Base-by-base conservation (phyloP, 1,139 yeast genomes). In the Pneumocystis sp. region DNA sequence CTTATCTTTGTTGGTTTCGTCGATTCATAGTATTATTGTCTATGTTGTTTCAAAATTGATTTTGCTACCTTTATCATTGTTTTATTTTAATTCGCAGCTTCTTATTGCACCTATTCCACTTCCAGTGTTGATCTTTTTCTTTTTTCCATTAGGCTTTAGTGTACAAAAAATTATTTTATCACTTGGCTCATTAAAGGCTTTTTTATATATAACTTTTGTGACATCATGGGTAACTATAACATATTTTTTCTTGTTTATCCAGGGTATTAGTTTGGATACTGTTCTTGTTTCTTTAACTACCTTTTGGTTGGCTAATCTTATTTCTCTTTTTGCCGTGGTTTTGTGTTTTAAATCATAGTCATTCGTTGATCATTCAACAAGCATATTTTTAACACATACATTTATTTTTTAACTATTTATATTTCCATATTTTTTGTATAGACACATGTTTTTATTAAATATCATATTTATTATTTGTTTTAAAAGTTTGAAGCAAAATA, bases 31-130 rank as follows among this genome's bases (percentile, higher is more conserved):
- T 31, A 63, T 63, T 21, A 31, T 63, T 35, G 25, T 65, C 39
- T 63, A 65, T 61, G 34, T 63, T 19, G 66, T 65, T 15, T 59
- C 61, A 31, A 63, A 60, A 59, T 61, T 61, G 25, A 31, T 29
- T 17, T 39, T 64, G 29, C 59, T 65, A 21, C 37, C 65, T 15
- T 63, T 65, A 44, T 57, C 59, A 21, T n/a, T 61, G 34, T 37
- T 45, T 21, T 63, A 65, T 61, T 63, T 63, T 60, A 60, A 63
- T 10, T 61, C 57, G 1, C 50, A 61, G 42, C 61, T 42, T 59
- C 40, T 61, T 35, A 45, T 65, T 56, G 50, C 59, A 45, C 61
- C 63, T 34, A 35, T 59, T 29, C 65, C 65, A n/a, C 65, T 63
- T 2, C 65, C 65, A 17, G 39, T 65, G 19, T 59, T 65, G 37